Evolutionary conservation across 345 rosid species (phyloP), one percentile per base, ranked within the genome.

Genomic region (Gossypium turneri): DNA sequence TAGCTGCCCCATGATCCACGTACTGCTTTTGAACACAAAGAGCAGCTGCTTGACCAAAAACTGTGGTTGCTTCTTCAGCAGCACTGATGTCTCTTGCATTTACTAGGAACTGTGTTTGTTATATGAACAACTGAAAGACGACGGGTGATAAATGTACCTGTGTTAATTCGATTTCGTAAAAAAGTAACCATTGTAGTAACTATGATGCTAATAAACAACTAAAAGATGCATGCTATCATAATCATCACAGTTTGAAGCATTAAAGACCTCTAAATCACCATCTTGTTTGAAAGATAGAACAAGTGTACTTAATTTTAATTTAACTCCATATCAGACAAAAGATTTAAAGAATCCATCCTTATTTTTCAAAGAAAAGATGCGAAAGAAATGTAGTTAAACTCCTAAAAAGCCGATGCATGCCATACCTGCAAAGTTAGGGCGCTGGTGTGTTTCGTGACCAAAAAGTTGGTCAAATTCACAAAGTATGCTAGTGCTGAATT

Each of bases 401-500:
- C 11, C 20, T 17, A 20, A 44, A 9, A 29, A 41, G 60, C 27
- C 44, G 22, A 17, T 1, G 4, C 20, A 59, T 22, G 41, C 13
- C 13, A 57, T 86, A 96, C 99, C 99, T 96, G 99, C 45, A 96
- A 89, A 47, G 99, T 96, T 58, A 93, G 80, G 73, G 99, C 98
- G 45, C 99, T 93, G 65, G 98, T 96, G 85, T 96, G 99, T 78
- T 96, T 96, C 2, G 99, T 96, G 84, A 96, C 99, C 90, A 96
- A 83, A 78, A 96, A 96, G 79, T 96, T 96, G 83, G 98, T 92
- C 91, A 93, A 82, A 83, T 96, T 96, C 24, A 93, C 99, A 72
- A 92, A 92, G 81, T 92, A 96, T 10, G 99, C 99, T 0, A 93
- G 90, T 2, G 90, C 89, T 51, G 99, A 96, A 80, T 93, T 96